Percentiles rank a stretch among this genome's conserved stretches.
phyloP scores from a whole-genome alignment of 2,329 filamentous ascomycete genomes.

The Diplodia intermedia region DNA sequence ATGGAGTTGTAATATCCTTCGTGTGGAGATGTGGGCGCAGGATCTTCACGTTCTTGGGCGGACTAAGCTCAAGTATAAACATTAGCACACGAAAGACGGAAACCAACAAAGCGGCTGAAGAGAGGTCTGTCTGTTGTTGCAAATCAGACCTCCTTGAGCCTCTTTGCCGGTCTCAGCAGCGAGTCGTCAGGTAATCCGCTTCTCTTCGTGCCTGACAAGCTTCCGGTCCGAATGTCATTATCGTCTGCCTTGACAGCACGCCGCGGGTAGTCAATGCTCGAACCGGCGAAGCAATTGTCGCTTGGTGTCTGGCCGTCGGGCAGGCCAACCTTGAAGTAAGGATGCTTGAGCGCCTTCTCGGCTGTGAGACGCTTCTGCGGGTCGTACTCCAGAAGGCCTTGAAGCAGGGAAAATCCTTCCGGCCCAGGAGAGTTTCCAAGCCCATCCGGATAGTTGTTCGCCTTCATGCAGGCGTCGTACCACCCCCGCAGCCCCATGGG shows the following conservation, averaged over 20 bases:
- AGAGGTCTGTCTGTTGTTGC: not conserved
- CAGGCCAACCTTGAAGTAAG: constrained; percentile 73
- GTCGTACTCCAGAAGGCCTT: constrained; percentile 88
- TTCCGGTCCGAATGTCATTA: constrained; percentile 91
- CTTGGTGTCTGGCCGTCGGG: constrained; percentile 67
- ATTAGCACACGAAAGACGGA: not conserved
- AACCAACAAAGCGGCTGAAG: not conserved
- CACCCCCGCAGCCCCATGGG: constrained; percentile 72
- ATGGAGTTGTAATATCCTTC: not conserved
- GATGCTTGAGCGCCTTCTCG: constrained; percentile 84
- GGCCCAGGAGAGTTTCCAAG: constrained; percentile 50
- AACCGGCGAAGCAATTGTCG: constrained; percentile 87
- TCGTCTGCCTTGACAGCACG: constrained; percentile 92
- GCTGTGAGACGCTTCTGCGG: constrained; percentile 87
- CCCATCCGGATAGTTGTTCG: constrained; percentile 53
- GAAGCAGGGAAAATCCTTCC: constrained; percentile 83
- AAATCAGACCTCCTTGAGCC: constrained; percentile 56
- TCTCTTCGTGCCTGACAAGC: constrained; percentile 87
- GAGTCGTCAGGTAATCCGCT: constrained; percentile 84
- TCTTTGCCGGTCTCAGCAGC: constrained; percentile 65
- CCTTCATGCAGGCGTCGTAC: constrained; percentile 58
- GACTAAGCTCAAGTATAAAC: not conserved
- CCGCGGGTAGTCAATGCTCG: constrained; percentile 87
- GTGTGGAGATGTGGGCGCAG: not conserved
- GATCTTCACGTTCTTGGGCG: not conserved